These are phyloP conservation scores for Starmerella khaoyaiensis DNA, from an alignment of 805 yeast genomes.

Conservation along the genomic window DNA sequence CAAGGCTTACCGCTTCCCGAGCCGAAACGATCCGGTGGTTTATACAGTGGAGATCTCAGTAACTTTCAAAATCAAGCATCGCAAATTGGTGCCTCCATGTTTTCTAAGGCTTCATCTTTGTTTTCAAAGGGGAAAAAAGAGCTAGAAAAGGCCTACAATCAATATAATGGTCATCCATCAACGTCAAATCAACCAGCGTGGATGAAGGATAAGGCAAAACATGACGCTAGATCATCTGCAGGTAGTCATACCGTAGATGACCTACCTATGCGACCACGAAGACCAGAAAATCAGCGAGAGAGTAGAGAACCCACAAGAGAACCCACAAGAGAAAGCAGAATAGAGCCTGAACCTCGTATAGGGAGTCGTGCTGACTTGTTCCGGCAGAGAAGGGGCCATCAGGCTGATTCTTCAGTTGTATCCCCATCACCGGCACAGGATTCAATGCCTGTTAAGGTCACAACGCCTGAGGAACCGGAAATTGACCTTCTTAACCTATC, in stretches of 20 bases:
- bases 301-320: too few relatives aligned
- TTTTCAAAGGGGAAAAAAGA: slow-evolving; percentile 48
- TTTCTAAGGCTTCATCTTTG: slow-evolving; percentile 46
- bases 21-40: slow-evolving; percentile 12
- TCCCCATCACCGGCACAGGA: neutral
- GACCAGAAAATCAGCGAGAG: neutral
- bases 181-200: slow-evolving; percentile 50
- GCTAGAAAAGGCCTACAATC: slow-evolving; percentile 48
- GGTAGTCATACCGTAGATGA: slow-evolving; percentile 2
- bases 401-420: too few relatives aligned
- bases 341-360: too few relatives aligned
- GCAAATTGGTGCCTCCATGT: slow-evolving; percentile 43
- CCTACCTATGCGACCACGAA: neutral
- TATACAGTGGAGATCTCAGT: slow-evolving; percentile 7
- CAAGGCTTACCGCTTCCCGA: slow-evolving; percentile 31
- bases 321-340: too few relatives aligned
- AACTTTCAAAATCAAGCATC: slow-evolving; percentile 33
- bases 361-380: neutral
- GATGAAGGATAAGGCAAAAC: slow-evolving; percentile 45
- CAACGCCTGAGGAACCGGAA: slow-evolving; percentile 6
- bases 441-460: too few relatives aligned
- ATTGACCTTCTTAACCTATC: slow-evolving; percentile 16
- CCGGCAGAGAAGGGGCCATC: too few relatives aligned
- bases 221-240: slow-evolving; percentile 9
- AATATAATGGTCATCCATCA: slow-evolving; percentile 33